A percentile compares a stretch with the other conserved stretches of the same genome.
Conservation (phyloP, 345 rosid genomes). For the Lepidium didymum region DNA sequence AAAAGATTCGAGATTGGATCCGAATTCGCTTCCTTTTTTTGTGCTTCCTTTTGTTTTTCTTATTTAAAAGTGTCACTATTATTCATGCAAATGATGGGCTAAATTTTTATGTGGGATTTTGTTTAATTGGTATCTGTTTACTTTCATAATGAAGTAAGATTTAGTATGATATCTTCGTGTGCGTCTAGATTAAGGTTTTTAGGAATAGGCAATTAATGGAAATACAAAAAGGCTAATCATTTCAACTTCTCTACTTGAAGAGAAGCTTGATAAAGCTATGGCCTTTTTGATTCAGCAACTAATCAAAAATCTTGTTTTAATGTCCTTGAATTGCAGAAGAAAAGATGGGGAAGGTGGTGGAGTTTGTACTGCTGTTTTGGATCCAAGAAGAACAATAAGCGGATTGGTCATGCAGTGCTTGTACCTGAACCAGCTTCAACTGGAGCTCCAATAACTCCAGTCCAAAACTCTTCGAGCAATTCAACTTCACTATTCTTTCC, state of each 20-base stretch:
- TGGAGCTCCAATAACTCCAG: conserved; percentile 28
- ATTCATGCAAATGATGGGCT: neutral
- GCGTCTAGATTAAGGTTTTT: no score
- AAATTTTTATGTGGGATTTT: neutral
- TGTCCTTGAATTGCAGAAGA: conserved; percentile 45
- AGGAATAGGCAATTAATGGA: no score
- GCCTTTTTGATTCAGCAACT: conserved; percentile 29
- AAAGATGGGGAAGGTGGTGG: conserved; percentile 86
- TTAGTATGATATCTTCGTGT: no score
- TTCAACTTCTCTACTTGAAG: no score
- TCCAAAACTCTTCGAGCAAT: conserved; percentile 32
- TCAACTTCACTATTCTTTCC: conserved; percentile 47
- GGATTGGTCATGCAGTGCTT: conserved; percentile 80
- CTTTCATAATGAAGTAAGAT: no score
- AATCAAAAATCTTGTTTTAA: neutral
- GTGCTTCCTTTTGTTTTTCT: neutral
- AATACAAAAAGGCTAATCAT: no score
- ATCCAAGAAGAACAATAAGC: conserved; percentile 53
- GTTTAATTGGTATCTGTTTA: no score
- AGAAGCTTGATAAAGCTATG: neutral
- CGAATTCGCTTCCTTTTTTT: neutral
- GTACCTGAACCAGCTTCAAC: conserved; percentile 55
- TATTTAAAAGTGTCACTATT: neutral
- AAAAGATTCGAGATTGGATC: neutral
- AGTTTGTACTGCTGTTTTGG: conserved; percentile 77